These are phyloP conservation scores for Pseudogymnoascus sp. DNA, from an alignment of 2,329 filamentous ascomycete genomes.

Conservation along the genomic window DNA sequence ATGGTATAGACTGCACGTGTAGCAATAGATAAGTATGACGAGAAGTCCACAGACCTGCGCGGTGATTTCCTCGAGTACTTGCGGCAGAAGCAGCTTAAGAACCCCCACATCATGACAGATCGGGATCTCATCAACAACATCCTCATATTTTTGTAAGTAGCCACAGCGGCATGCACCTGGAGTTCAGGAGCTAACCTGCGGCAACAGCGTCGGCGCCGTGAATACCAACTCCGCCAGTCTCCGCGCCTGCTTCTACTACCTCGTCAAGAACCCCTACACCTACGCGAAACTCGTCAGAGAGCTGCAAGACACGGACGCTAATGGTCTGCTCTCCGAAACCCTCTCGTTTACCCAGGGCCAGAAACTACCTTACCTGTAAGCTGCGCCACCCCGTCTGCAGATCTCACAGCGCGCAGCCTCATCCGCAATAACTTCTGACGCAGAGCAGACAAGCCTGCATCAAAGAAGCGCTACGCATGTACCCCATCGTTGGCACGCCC, in stretches of 20 bases:
- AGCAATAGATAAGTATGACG: not conserved
- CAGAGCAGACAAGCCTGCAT: slow-evolving; percentile 21
- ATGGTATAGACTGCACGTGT: not conserved
- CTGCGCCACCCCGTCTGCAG: not conserved
- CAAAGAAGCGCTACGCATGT: slow-evolving; percentile 20
- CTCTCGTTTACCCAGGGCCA: slow-evolving; percentile 25
- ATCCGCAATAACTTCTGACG: not conserved
- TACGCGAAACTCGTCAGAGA: slow-evolving; percentile 33
- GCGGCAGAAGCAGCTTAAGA: not conserved
- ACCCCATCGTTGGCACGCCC: not conserved
- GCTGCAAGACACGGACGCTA: slow-evolving; percentile 26
- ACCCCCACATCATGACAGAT: slow-evolving; percentile 23
- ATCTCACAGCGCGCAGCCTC: not conserved
- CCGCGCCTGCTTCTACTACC: too few relatives aligned
- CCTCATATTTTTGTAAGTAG: slow-evolving; percentile 11
- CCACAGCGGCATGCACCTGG: not conserved
- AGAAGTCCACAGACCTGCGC: not conserved
- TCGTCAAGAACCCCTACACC: slow-evolving; percentile 16
- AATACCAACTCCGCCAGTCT: slow-evolving; percentile 32
- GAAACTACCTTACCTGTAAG: slow-evolving; percentile 35
- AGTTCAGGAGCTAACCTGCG: not conserved
- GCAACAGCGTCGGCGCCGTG: not conserved
- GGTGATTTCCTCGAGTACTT: not conserved
- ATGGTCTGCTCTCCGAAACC: slow-evolving; percentile 10
- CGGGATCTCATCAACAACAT: slow-evolving; percentile 21